Conservation (phyloP, 2,329 filamentous ascomycete species). For the Ascosphaera acerosa region DNA sequence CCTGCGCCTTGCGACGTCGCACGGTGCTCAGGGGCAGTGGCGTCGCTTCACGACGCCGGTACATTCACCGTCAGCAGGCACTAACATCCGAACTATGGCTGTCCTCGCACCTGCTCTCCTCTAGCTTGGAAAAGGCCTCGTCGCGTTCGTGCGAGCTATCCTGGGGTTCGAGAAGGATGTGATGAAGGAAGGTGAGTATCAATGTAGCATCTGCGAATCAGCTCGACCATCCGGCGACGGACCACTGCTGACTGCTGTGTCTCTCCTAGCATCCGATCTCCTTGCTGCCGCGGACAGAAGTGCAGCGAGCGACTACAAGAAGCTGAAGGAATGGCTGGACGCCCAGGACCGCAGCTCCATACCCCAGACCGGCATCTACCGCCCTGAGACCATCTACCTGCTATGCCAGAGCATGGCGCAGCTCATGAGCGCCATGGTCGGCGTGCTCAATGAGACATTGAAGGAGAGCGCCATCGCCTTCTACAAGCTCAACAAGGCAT, state of each 20-base stretch:
- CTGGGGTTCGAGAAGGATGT: conserved; percentile 79
- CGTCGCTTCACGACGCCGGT: background rate
- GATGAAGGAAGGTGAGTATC: conserved; percentile 41
- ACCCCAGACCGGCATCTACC: conserved; percentile 42
- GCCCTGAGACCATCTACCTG: conserved; percentile 64
- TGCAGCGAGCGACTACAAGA: conserved; percentile 51
- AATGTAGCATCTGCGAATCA: no score
- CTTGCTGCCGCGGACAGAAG: conserved; percentile 51
- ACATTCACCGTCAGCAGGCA: no score
- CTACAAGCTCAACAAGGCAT: conserved; percentile 78
- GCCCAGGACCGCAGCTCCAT: conserved; percentile 25
- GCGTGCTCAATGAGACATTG: conserved; percentile 73
- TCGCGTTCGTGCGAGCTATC: conserved; percentile 63
- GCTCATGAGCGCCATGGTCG: conserved; percentile 70
- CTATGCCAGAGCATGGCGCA: conserved; percentile 66
- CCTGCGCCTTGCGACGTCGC: background rate
- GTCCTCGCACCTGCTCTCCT: no score
- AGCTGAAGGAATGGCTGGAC: conserved; percentile 38
- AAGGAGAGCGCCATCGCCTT: conserved; percentile 81
- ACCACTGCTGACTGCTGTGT: no score
- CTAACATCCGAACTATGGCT: no score
- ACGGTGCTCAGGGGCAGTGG: background rate
- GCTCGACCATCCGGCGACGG: no score
- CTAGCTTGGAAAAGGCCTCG: conserved; percentile 52
- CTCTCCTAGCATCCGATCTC: conserved; percentile 34